Evolutionary conservation across 2,329 filamentous ascomycete genomes (phyloP).

Genomic region (Aspergillus tanneri): DNA sequence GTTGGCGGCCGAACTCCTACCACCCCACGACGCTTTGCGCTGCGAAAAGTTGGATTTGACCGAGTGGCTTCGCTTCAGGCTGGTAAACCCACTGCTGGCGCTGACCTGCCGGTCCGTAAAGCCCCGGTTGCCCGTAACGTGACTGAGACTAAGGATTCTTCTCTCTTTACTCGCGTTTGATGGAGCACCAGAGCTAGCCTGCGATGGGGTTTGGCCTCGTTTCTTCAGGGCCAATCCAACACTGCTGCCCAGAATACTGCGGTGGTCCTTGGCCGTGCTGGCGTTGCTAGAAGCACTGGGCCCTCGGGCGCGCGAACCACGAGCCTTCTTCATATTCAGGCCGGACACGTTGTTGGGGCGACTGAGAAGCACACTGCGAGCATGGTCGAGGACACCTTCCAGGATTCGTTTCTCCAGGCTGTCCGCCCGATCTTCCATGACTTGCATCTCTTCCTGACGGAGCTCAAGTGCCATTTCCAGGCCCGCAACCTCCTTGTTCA

Average conservation of each 20-base stretch:
- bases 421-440: slow-evolving; percentile 88
- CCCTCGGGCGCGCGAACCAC: slow-evolving; percentile 42
- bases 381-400: slow-evolving; percentile 95
- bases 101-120: slow-evolving; percentile 33
- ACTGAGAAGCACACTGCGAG: slow-evolving; percentile 76
- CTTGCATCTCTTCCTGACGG: slow-evolving; percentile 82
- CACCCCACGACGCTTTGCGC: slow-evolving; percentile 70
- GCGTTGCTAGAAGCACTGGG: slow-evolving; percentile 36
- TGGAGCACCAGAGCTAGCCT: slow-evolving; percentile 45
- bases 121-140: slow-evolving; percentile 73
- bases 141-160: slow-evolving; percentile 84
- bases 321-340: slow-evolving; percentile 55
- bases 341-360: slow-evolving; percentile 56
- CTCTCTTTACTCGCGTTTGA: slow-evolving; percentile 58
- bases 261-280: slow-evolving; percentile 35
- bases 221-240: slow-evolving; percentile 52
- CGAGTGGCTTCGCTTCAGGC: slow-evolving; percentile 74
- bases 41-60: slow-evolving; percentile 63
- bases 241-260: slow-evolving; percentile 41
- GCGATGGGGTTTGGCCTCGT: slow-evolving; percentile 49
- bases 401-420: slow-evolving; percentile 86
- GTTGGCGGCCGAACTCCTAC: slow-evolving; percentile 45
- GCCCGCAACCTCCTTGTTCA: slow-evolving; percentile 83
- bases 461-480: slow-evolving; percentile 87
- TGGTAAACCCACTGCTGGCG: slow-evolving; percentile 48